Evolutionary conservation across 208 protist genomes (phyloP), one percentile per base, ranked within the genome.

Genomic region (Leishmania mexicana): DNA sequence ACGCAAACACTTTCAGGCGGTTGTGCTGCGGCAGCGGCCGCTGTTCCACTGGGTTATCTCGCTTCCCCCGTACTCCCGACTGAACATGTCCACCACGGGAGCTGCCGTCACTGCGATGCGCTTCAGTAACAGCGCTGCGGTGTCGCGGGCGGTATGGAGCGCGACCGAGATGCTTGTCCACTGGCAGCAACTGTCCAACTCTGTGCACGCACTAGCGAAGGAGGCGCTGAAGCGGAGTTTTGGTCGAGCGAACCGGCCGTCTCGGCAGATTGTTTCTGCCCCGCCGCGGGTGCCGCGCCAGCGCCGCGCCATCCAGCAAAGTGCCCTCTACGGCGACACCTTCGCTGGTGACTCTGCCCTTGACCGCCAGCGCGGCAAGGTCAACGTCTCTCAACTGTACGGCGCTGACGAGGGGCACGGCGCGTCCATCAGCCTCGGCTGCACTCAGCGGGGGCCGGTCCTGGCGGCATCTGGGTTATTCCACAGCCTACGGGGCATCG

Each of bases 1-100:
- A 21, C 45, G 53, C 0, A 47, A 24, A 0, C 35, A 38, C 31
- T 85, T 81, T 51, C 3, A n/a, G 17, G 28, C 40, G 17, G 64
- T 38, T 15, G 35, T 74, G 58, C 77, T 19, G n/a, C 47, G 49
- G 35, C 10, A n/a, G 7, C 49, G 62, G 5, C 62, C 76, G 45
- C 60, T 85, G 3, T 85, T 85, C 24, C 76, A 81, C n/a, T 85
- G 81, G 81, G 8, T 85, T n/a, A 60, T 81, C 40, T 78, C 57
- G 5, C 53, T 70, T 4, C 81, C 81, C 0, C 35, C 81, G 38
- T 62, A 75, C 49, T 13, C 38, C 24, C 60, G 42, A 24, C 64
- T 53, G 21, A 40, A 21, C 47, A n/a, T 15, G 7, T 73, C 42
- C 17, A 28, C 28, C 28, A 19, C 13, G 3, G 28, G 24, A 31